These are phyloP conservation scores for Umbellularia californica DNA, from an alignment of 164 flowering plant genomes.

Conservation along the genomic window DNA sequence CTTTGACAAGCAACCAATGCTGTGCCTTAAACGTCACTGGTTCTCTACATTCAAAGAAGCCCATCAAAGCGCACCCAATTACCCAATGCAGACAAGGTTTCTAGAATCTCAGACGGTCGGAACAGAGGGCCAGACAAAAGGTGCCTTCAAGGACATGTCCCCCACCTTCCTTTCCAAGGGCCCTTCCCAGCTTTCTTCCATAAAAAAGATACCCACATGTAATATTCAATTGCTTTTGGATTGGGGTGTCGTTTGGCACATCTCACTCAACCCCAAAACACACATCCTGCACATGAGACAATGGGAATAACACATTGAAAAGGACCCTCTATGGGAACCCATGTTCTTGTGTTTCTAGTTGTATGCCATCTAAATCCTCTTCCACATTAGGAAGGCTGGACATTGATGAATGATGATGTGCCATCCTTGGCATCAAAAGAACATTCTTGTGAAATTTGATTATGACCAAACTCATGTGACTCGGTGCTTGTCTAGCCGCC, in stretches of 20 bases:
- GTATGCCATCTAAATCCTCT: too few relatives aligned
- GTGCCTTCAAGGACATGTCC: not conserved
- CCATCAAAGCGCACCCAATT: conserved; percentile 7
- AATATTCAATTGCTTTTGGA: not conserved
- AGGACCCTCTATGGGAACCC: not conserved
- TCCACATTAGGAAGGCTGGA: not conserved
- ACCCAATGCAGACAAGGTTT: too few relatives aligned
- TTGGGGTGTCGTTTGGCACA: not conserved
- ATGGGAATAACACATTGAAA: conserved; percentile 2
- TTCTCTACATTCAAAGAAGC: conserved; percentile 16
- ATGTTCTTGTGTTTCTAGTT: not conserved
- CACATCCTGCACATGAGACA: conserved; percentile 4
- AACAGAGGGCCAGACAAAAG: conserved; percentile 10
- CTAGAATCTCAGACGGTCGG: conserved; percentile 11
- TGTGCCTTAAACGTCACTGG: conserved; percentile 29
- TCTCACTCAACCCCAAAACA: conserved; percentile 3
- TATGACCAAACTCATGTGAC: too few relatives aligned
- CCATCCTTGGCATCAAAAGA: too few relatives aligned
- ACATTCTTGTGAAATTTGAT: too few relatives aligned
- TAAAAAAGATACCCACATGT: not conserved
- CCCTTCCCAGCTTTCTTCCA: not conserved
- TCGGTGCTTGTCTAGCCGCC: too few relatives aligned
- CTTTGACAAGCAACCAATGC: conserved; percentile 14
- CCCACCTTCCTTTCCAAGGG: not conserved
- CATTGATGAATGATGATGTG: not conserved